Percentiles rank a stretch among this genome's conserved stretches.
Conservation (phyloP, 306 rosid species). For the Quercus cerris region DNA sequence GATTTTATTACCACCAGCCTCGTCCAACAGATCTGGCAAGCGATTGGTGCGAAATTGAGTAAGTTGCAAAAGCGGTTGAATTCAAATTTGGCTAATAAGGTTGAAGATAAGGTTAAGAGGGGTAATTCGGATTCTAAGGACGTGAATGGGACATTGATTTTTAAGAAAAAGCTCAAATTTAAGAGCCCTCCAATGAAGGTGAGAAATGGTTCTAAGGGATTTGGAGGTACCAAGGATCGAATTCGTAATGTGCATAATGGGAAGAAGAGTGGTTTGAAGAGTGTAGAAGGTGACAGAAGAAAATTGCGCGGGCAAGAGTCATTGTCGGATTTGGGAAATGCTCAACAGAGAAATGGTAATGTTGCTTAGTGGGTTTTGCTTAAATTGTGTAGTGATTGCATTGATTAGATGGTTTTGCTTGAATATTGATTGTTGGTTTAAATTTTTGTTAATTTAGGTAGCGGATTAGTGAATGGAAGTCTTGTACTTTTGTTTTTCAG, state of each 20-base stretch:
- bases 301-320: too few relatives aligned
- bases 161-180: conserved; percentile 51
- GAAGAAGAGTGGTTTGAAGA: conserved; percentile 16
- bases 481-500: background rate
- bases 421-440: background rate
- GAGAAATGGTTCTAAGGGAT: conserved; percentile 55
- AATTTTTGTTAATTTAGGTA: background rate
- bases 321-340: conserved; percentile 18
- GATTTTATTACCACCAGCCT: too few relatives aligned
- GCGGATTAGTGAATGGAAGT: background rate
- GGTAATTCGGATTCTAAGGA: conserved; percentile 24
- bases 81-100: conserved; percentile 26
- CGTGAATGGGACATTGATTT: conserved; percentile 33
- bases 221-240: conserved; percentile 35
- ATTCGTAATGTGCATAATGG: conserved; percentile 12
- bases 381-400: conserved; percentile 9
- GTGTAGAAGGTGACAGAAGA: background rate
- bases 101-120: conserved; percentile 18
- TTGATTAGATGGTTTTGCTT: conserved; percentile 11
- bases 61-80: conserved; percentile 49
- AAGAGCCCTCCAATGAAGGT: conserved; percentile 43
- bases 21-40: too few relatives aligned
- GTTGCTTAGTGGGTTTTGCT: background rate
- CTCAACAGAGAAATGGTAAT: conserved; percentile 49
- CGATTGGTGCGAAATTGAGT: conserved; percentile 42